Evolutionary conservation across 768 basidiomycete species (phyloP), one percentile per base, ranked within the genome.

Genomic region (Trametes sanguinea): DNA sequence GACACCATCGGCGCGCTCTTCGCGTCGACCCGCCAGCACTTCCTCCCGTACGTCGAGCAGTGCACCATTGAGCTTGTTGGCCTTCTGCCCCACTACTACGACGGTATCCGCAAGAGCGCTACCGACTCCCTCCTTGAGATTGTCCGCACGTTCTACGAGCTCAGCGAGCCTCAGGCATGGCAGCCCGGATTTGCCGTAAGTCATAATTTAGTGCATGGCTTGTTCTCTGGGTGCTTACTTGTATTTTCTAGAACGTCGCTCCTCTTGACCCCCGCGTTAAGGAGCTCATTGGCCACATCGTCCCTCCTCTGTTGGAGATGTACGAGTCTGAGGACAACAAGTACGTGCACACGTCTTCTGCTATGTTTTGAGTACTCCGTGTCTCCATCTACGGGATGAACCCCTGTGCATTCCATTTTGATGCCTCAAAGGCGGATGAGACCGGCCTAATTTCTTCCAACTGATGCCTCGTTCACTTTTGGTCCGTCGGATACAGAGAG

Each of bases 251-350:
- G 40, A 33, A 53, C 60, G 16, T 56, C 83, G 70, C 76, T 4
- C 83, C 85, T 48, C 74, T 93, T 51, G 85, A 87, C 65, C 75
- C 77, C 37, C 85, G 85, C 51, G 91, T 98, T 66, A 86, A 84
- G 68, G 86, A 93, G 67, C 83, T 98, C 48, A 86, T 94, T 61
- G 82, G 82, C 5, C 89, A 92, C 67, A 82, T 87, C 46, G 73
- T 98, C 47, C 82, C 81, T 6, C 83, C 86, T 29, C 81, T 98
- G 33, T 72, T 98, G 62, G 90, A 95, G 56, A 88, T 94, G 86
- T 96, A 92, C 75, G 88, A 91, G 69, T 85, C 87, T 3, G 97
- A 99, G 76, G 97, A 99, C 70, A 94, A 96, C 81, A 96, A 98
- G 94, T 97, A 52, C 10, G 64, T 70, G 3, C 60, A 27, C 40